Percentiles rank a stretch among this genome's conserved stretches.
These are phyloP conservation scores for Trebouxiophyceae sp. DNA, from an alignment of 163 green algal species.

Conservation along the genomic window DNA sequence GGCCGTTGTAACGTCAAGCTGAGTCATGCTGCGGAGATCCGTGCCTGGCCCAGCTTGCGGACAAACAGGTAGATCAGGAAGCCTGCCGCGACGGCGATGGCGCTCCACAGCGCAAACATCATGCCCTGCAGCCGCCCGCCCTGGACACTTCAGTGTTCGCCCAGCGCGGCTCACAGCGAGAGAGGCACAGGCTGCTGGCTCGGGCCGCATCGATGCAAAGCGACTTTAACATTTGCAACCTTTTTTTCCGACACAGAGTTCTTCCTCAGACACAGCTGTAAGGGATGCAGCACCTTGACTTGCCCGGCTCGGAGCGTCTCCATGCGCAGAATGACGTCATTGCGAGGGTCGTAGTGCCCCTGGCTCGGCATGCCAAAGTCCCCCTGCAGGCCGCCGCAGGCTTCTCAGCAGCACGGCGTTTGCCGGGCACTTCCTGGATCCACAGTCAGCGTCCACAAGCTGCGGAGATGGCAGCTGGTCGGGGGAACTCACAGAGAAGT, in stretches of 20 bases:
- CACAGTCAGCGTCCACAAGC: no score
- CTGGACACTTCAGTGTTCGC: no score
- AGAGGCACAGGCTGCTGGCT: no score
- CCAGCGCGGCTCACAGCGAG: no score
- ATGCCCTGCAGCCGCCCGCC: conserved; percentile 6
- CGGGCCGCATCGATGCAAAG: no score
- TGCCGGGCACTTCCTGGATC: no score
- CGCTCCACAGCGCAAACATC: not conserved
- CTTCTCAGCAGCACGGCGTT: no score
- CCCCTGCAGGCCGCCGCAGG: not conserved
- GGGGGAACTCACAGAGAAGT: no score
- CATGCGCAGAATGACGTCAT: conserved; percentile 6
- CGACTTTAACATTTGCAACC: no score
- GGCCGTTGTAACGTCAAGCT: not conserved
- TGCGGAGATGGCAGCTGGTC: no score
- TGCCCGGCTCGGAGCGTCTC: not conserved
- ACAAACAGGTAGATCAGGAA: conserved; percentile 1
- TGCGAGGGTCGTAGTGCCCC: conserved; percentile 5
- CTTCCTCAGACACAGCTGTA: no score
- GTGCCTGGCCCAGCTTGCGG: not conserved
- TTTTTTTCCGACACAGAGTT: no score
- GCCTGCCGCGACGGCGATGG: not conserved
- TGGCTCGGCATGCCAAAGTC: not conserved
- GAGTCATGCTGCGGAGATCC: not conserved
- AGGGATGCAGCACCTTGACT: not conserved